These are phyloP conservation scores for Backusella australiensis DNA, from an alignment of 192 early-diverging fungal genomes.

Conservation along the genomic window DNA sequence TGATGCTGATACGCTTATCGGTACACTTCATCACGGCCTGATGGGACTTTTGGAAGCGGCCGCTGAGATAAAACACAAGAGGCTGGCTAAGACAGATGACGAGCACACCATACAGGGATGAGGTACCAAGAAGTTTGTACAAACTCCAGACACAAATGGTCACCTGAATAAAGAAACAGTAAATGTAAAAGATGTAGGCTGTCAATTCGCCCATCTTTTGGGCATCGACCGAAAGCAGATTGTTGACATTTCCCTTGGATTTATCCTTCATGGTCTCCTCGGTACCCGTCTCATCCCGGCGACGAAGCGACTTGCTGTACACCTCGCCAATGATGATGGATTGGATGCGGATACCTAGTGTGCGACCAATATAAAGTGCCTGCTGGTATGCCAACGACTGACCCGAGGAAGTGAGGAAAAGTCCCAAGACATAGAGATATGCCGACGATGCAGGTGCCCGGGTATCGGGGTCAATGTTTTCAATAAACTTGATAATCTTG, in stretches of 20 bases:
- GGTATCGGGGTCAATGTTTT: slow-evolving; percentile 10
- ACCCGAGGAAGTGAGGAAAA: slow-evolving; percentile 46
- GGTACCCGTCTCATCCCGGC: slow-evolving; percentile 29
- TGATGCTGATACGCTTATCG: slow-evolving; percentile 78
- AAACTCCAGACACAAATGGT: slow-evolving; percentile 65
- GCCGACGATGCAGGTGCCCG: slow-evolving; percentile 30
- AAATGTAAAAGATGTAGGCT: slow-evolving; percentile 57
- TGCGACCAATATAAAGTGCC: slow-evolving; percentile 62
- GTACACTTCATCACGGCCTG: slow-evolving; percentile 53
- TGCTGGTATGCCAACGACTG: slow-evolving; percentile 48
- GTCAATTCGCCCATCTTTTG: slow-evolving; percentile 49
- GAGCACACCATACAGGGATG: slow-evolving; percentile 74
- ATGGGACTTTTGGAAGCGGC: slow-evolving; percentile 44
- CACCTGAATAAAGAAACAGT: slow-evolving; percentile 66
- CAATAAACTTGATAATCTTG: slow-evolving; percentile 52
- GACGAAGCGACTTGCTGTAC: slow-evolving; percentile 31
- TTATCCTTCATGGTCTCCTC: slow-evolving; percentile 25
- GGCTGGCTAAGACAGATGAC: slow-evolving; percentile 66
- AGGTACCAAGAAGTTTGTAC: slow-evolving; percentile 72
- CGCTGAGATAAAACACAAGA: slow-evolving; percentile 46
- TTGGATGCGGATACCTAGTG: slow-evolving; percentile 58
- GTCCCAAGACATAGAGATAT: slow-evolving; percentile 58
- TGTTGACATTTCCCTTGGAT: slow-evolving; percentile 54
- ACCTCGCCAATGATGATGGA: slow-evolving; percentile 35
- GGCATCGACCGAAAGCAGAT: slow-evolving; percentile 62